A percentile compares a stretch with the other conserved stretches of the same genome.
Evolutionary conservation across 2,329 filamentous ascomycete genomes (phyloP).

Genomic region (Ophiostoma angusticollis): DNA sequence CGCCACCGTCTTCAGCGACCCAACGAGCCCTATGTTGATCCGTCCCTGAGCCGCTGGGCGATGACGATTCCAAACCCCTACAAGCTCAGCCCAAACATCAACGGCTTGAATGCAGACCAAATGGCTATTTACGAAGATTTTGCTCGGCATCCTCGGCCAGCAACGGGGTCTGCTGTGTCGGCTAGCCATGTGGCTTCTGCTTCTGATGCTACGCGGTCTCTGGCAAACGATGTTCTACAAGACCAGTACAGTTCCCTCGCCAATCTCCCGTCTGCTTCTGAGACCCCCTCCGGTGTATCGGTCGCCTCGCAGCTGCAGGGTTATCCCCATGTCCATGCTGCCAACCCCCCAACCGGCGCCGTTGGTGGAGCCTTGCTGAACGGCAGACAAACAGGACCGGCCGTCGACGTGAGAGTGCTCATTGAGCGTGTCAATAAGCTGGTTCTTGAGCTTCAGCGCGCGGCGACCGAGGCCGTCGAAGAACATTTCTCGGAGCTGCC

Average conservation of each 20-base stretch:
- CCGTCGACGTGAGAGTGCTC: constrained; percentile 38
- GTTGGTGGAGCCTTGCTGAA: constrained; percentile 27
- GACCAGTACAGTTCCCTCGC: constrained; percentile 47
- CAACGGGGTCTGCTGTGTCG: constrained; percentile 20
- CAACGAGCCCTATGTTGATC: constrained; percentile 74
- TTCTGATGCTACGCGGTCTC: constrained; percentile 47
- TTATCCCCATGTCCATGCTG: constrained; percentile 41
- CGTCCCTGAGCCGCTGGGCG: constrained; percentile 75
- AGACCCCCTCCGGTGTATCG: constrained; percentile 44
- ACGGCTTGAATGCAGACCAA: constrained; percentile 78
- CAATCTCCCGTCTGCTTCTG: constrained; percentile 44
- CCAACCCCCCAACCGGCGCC: constrained; percentile 13
- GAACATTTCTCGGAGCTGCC: constrained; percentile 49
- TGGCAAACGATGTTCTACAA: constrained; percentile 51
- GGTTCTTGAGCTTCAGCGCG: constrained; percentile 42
- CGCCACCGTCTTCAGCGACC: constrained; percentile 62
- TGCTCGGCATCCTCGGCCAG: constrained; percentile 59
- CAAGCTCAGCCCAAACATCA: constrained; percentile 57
- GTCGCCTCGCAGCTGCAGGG: constrained; percentile 39
- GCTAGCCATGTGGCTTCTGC: constrained; percentile 44
- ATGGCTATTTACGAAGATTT: constrained; percentile 97
- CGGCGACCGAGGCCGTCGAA: constrained; percentile 39
- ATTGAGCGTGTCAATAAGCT: constrained; percentile 45
- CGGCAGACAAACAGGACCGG: constrained; percentile 33
- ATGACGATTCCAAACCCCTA: constrained; percentile 90